Base-by-base conservation (phyloP, 208 protist species). In the Vickermania ingenoplastis region DNA sequence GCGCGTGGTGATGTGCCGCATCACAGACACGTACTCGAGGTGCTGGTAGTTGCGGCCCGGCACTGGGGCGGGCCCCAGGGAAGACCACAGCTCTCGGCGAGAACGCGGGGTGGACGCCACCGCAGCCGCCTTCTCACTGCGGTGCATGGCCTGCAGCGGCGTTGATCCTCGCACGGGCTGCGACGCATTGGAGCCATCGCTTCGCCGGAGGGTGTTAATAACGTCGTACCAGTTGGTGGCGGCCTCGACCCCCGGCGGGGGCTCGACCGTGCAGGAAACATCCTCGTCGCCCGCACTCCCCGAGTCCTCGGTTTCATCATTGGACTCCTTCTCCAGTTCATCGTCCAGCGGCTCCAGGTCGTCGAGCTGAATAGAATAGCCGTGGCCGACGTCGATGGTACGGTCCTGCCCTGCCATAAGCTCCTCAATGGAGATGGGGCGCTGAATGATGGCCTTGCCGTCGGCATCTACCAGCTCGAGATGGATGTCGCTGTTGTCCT, bases 391-490 rank as follows among this genome's bases (percentile, higher is more conserved):
- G 36, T 79, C 57, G 26, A 92, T 53, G 0, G 73, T 68, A 59
- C 71, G 71, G 17, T 80, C 59, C 24, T 78, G 21, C 45, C 75
- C 65, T 23, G 54, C 67, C 24, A 92, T 53, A 3, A 95, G 63
- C 41, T 92, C 88, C 65, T 86, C 72, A 14, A 95, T 63, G 31
- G 77, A 73, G 41, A 95, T 81, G 25, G 85, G 84, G 13, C 62
- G 76, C 50, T 68, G 66, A 2, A 75, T 57, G 27, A 91, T 56
- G 21, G 73, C 65, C 2, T 51, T 52, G 14, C 88, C 84, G 28
- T 89, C 69, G 1, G 50, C 56, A 27, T 65, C 72, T 1, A 94
- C 80, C 22, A 94, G 50, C 65, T 94, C 73, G 7, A 94, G 55
- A 48, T 86, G 77, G 41, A 94, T 71, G 4, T 74, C 53, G 7